phyloP scores from a whole-genome alignment of 805 yeast species.

The Schizosaccharomyces lindneri region DNA sequence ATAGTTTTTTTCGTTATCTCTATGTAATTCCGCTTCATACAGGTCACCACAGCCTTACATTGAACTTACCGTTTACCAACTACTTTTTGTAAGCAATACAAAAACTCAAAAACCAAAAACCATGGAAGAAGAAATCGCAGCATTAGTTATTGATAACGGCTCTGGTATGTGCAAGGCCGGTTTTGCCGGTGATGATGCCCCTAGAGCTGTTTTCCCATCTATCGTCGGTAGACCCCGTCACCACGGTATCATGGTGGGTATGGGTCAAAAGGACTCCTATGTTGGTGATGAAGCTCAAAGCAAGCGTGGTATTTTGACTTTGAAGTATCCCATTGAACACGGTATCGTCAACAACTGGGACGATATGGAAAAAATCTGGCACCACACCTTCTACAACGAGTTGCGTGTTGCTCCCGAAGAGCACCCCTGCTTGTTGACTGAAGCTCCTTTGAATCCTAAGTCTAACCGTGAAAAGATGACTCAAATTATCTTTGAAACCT shows the following conservation, averaged over 20 bases:
- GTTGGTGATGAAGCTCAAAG: constrained; percentile 99
- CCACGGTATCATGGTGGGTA: constrained; percentile 75
- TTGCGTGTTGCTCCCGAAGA: constrained; percentile 99
- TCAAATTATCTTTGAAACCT: constrained; percentile 95
- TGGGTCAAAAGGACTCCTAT: constrained; percentile 99
- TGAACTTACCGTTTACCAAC: constrained; percentile 1
- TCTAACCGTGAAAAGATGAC: constrained; percentile 99
- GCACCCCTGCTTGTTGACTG: constrained; percentile 96
- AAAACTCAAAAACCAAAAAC: not conserved
- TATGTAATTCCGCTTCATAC: not conserved
- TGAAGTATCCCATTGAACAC: constrained; percentile 98
- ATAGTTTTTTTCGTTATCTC: not conserved
- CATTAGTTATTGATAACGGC: constrained; percentile 87
- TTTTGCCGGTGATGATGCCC: constrained; percentile 99
- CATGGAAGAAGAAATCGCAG: constrained; percentile 3
- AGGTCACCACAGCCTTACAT: not conserved
- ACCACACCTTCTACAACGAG: constrained; percentile 99
- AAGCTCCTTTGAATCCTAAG: constrained; percentile 99
- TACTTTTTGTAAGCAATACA: not conserved
- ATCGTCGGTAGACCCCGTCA: constrained; percentile 99
- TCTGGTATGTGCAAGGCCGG: constrained; percentile 92
- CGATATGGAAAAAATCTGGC: constrained; percentile 99
- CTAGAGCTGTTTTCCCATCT: constrained; percentile 99
- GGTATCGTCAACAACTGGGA: constrained; percentile 99
- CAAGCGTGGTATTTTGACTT: constrained; percentile 97